A percentile compares a stretch with the other conserved stretches of the same genome.
phyloP scores from a whole-genome alignment of 2,329 filamentous ascomycete genomes.

The Dactylellina drechsleri region DNA sequence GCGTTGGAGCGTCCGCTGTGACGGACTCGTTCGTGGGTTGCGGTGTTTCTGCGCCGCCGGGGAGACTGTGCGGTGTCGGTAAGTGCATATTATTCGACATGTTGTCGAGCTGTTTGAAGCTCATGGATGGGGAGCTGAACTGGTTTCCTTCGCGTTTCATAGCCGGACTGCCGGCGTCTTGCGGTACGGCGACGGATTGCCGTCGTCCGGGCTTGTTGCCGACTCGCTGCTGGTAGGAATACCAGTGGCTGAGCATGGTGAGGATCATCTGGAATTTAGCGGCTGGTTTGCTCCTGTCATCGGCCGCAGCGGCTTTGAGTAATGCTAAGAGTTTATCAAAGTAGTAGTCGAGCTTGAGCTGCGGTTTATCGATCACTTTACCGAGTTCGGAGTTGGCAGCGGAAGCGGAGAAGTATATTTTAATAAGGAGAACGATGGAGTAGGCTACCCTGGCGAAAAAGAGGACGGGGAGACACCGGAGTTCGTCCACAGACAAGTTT shows the following conservation, averaged over 20 bases:
- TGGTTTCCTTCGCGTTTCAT: constrained; percentile 23
- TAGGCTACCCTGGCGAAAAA: constrained; percentile 69
- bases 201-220: constrained; percentile 28
- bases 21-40: constrained; percentile 23
- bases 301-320: constrained; percentile 72
- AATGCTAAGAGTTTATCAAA: constrained; percentile 76
- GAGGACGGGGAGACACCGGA: constrained; percentile 69
- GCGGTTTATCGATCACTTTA: constrained; percentile 65
- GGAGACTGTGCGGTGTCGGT: constrained; percentile 41
- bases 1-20: constrained; percentile 58
- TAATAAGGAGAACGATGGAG: constrained; percentile 70
- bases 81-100: constrained; percentile 32
- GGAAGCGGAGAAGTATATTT: constrained; percentile 69
- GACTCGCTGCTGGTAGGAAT: constrained; percentile 59
- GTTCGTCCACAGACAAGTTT: constrained; percentile 68
- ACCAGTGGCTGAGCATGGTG: constrained; percentile 63
- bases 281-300: constrained; percentile 67
- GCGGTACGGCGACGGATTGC: constrained; percentile 39
- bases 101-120: constrained; percentile 37
- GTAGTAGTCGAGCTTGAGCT: constrained; percentile 66
- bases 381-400: constrained; percentile 65
- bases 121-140: constrained; percentile 49
- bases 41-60: constrained; percentile 32
- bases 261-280: constrained; percentile 63
- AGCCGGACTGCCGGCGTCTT: constrained; percentile 31